Percentiles rank a stretch among this genome's conserved stretches.
These are phyloP conservation scores for Tetrapisispora nanseiensis DNA, from an alignment of 805 yeast species.

Conservation along the genomic window DNA sequence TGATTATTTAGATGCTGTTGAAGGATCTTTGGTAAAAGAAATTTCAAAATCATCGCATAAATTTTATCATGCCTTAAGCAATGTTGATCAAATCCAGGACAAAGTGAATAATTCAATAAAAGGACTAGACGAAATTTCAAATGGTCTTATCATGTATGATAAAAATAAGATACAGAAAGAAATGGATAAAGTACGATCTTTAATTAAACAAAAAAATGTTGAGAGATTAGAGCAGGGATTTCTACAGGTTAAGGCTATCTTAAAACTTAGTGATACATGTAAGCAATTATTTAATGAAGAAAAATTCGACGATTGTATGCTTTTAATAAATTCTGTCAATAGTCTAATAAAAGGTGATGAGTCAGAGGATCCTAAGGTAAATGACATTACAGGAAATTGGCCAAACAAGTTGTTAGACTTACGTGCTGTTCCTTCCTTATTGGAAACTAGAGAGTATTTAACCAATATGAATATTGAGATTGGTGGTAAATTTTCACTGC, in stretches of 20 bases:
- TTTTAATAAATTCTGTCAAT: slow-evolving; percentile 48
- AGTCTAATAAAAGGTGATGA: slow-evolving; percentile 45
- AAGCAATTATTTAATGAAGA: slow-evolving; percentile 24
- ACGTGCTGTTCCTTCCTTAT: slow-evolving; percentile 25
- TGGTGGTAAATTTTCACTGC: slow-evolving; percentile 54
- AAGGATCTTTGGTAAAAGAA: slow-evolving; percentile 67
- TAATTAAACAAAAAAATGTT: slow-evolving; percentile 48
- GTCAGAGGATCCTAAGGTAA: slow-evolving; percentile 20
- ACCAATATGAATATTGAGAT: slow-evolving; percentile 50
- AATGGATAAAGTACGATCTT: slow-evolving; percentile 38
- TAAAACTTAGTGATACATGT: slow-evolving; percentile 36
- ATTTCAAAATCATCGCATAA: slow-evolving; percentile 77
- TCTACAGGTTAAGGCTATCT: slow-evolving; percentile 37
- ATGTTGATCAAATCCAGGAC: slow-evolving; percentile 52
- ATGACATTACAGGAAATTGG: slow-evolving; percentile 32
- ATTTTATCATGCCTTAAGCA: slow-evolving; percentile 77
- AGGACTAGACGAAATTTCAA: slow-evolving; percentile 38
- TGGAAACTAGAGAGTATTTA: slow-evolving; percentile 40
- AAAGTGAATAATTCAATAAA: slow-evolving; percentile 44
- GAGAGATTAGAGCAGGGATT: slow-evolving; percentile 54
- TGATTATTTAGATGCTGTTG: slow-evolving; percentile 76
- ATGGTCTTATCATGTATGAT: slow-evolving; percentile 39
- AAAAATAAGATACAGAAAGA: slow-evolving; percentile 42
- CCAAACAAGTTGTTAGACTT: slow-evolving; percentile 30
- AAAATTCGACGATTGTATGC: slow-evolving; percentile 46